Evolutionary conservation across 768 basidiomycete genomes (phyloP).

Genomic region (Arthromyces matolae): DNA sequence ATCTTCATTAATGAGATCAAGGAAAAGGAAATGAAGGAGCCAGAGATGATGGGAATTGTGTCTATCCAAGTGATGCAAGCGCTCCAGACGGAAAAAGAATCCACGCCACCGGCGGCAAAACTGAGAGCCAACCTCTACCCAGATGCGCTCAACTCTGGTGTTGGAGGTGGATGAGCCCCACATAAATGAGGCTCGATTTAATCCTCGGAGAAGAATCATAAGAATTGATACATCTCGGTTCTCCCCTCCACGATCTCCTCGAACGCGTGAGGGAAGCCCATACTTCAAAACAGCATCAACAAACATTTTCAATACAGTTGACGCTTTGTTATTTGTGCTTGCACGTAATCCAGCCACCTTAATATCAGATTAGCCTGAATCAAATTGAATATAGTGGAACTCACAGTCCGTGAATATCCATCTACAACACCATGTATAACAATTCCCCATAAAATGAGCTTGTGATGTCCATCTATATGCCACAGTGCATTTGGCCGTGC

Average conservation of each 20-base stretch:
- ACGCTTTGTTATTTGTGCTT: conserved; percentile 25
- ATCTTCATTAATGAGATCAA: conserved; percentile 33
- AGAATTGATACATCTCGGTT: conserved; percentile 29
- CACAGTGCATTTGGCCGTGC: conserved; percentile 25
- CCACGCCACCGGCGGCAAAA: conserved; percentile 39
- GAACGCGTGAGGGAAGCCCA: conserved; percentile 27
- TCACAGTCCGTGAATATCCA: conserved; percentile 22
- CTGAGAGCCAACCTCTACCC: conserved; percentile 24
- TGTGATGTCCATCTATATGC: conserved; percentile 36
- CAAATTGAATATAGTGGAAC: neutral
- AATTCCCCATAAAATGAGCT: conserved; percentile 27
- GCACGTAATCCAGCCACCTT: conserved; percentile 25
- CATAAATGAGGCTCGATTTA: conserved; percentile 28
- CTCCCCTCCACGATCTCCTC: conserved; percentile 33
- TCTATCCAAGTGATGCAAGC: conserved; percentile 30
- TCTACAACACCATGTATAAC: conserved; percentile 26
- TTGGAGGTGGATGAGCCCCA: conserved; percentile 38
- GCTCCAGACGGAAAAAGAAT: conserved; percentile 37
- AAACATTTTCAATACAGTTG: conserved; percentile 26
- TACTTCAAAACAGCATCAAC: conserved; percentile 17
- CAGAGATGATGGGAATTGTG: conserved; percentile 34
- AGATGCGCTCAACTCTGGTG: conserved; percentile 34
- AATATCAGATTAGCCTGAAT: neutral
- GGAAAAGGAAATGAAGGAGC: conserved; percentile 41
- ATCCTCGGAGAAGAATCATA: conserved; percentile 32